Evolutionary conservation across 2,329 filamentous ascomycete genomes (phyloP).

Genomic region (Chalaropsis ovoidea): DNA sequence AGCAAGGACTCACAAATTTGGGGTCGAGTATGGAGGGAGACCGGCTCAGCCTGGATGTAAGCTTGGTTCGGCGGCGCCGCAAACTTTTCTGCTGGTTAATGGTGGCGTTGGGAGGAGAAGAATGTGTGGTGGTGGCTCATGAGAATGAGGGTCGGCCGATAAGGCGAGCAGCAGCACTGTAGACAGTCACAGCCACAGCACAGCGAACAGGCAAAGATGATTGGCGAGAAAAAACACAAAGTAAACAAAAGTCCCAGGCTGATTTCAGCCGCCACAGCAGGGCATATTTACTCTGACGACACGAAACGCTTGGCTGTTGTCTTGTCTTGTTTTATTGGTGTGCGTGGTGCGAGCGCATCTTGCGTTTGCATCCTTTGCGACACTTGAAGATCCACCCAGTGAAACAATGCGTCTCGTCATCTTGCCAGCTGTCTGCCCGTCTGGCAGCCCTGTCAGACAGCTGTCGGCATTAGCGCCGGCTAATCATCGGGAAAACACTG

Average conservation of each 20-base stretch:
- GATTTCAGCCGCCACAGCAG: not conserved
- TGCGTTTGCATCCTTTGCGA: conserved; percentile 7
- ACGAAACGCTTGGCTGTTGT: not conserved
- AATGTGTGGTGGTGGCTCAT: not conserved
- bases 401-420: not conserved
- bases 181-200: not conserved
- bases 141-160: not conserved
- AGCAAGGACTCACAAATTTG: not conserved
- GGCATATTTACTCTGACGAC: not conserved
- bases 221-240: not conserved
- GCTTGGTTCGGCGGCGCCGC: not conserved
- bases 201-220: not conserved
- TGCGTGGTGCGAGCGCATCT: not conserved
- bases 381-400: not conserved
- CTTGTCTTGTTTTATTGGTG: not conserved
- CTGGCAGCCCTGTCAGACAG: not conserved
- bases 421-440: not conserved
- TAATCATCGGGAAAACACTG: not conserved
- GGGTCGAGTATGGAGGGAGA: conserved; percentile 4
- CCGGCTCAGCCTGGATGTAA: not conserved
- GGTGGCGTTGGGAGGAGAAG: not conserved
- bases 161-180: not conserved
- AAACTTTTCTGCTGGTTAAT: not conserved
- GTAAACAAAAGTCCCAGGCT: not conserved
- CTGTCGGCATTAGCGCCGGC: not conserved